phyloP scores from a whole-genome alignment of 2,329 filamentous ascomycete genomes.

The Epichloe scottii region DNA sequence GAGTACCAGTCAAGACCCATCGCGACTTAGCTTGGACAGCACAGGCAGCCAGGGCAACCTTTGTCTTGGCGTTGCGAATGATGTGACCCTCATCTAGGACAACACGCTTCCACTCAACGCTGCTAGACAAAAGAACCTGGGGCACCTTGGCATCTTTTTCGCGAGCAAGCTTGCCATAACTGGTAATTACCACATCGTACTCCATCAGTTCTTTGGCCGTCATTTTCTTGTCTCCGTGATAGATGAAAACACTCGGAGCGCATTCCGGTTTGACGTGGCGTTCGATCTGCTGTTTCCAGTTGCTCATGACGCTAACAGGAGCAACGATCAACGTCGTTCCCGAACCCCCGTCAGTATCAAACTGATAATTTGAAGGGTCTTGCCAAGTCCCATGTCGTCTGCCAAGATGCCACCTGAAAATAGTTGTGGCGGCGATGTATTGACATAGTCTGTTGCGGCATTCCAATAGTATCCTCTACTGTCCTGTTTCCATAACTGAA shows the following conservation, averaged over 20 bases:
- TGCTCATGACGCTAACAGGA: conserved; percentile 78
- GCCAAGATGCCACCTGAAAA: conserved; percentile 71
- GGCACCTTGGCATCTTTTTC: conserved; percentile 42
- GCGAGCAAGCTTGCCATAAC: conserved; percentile 62
- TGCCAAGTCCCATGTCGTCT: conserved; percentile 88
- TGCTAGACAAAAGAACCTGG: conserved; percentile 24
- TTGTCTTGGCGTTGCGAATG: conserved; percentile 66
- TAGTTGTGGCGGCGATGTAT: conserved; percentile 43
- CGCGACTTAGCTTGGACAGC: conserved; percentile 55
- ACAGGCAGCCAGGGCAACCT: conserved; percentile 56
- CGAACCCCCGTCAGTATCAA: conserved; percentile 48
- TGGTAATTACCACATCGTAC: conserved; percentile 71
- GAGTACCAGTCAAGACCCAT: conserved; percentile 72
- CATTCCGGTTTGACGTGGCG: conserved; percentile 56
- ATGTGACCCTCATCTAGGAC: conserved; percentile 76
- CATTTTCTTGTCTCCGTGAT: conserved; percentile 54
- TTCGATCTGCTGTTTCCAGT: conserved; percentile 72
- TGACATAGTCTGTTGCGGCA: conserved; percentile 46
- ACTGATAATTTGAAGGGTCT: conserved; percentile 77
- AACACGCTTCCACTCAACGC: conserved; percentile 60
- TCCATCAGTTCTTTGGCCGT: conserved; percentile 44
- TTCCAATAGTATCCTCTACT: conserved; percentile 45
- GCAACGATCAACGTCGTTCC: conserved; percentile 68
- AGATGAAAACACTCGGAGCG: conserved; percentile 55
- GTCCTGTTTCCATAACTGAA: conserved; percentile 66